Conservation (phyloP, 179 eudicot species). For the Drosera spatulata region DNA sequence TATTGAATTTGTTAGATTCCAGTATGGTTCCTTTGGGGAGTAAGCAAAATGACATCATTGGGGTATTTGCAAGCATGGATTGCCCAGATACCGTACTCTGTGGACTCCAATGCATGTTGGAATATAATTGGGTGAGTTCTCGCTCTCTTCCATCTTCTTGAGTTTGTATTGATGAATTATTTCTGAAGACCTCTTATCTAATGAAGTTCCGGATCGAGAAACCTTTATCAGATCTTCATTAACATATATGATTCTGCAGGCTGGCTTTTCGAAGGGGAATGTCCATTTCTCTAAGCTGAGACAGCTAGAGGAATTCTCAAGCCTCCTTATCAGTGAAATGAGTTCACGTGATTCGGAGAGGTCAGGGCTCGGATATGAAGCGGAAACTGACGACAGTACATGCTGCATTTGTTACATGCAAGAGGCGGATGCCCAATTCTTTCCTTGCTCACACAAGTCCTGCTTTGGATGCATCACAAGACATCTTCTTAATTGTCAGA, state of each 20-base stretch:
- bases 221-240: too few species aligned
- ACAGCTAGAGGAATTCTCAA: constrained; percentile 65
- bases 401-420: constrained; percentile 76
- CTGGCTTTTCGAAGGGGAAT: too few species aligned
- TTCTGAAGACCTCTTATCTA: too few species aligned
- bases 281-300: constrained; percentile 17
- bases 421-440: constrained; percentile 48
- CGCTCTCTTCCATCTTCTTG: background rate
- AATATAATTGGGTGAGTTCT: constrained; percentile 61
- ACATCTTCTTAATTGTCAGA: constrained; percentile 76
- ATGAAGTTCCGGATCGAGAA: too few species aligned
- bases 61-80: constrained; percentile 83
- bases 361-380: constrained; percentile 24
- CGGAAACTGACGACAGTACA: constrained; percentile 33
- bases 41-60: constrained; percentile 59
- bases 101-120: constrained; percentile 68
- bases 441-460: constrained; percentile 72
- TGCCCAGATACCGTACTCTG: constrained; percentile 63
- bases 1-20: constrained; percentile 71
- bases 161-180: too few species aligned
- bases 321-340: constrained; percentile 38
- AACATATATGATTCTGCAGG: too few species aligned
- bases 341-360: constrained; percentile 31
- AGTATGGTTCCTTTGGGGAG: constrained; percentile 23
- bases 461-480: constrained; percentile 85